Evolutionary conservation across 805 yeast genomes (phyloP), one percentile per base, ranked within the genome.

Genomic region (Naumovozyma castellii): DNA sequence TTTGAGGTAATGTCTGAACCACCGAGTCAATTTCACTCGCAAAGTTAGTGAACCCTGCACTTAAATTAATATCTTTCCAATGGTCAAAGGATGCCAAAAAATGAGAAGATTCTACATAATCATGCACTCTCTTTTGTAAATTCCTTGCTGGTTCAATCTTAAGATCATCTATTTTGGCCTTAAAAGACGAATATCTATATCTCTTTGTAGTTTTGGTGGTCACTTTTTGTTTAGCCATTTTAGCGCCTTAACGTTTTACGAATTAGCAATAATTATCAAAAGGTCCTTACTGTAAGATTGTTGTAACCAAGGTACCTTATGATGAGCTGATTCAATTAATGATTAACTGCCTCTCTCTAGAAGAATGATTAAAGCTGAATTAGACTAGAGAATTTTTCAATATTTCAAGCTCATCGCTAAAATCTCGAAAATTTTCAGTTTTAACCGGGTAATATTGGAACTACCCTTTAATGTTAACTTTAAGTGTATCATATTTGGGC

Each of bases 41-140:
- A 49, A 87, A 81, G 2, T 71, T 76, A 1, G 80, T 72, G 54
- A 85, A 92, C 34, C 69, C 68, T 3, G 76, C 78, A 32, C 95
- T 79, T 41, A 84, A 63, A 57, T 88, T 90, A 42, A 84, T 76
- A 54, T 92, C 97, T 42, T 68, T 73, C 96, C 97, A 90, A 49
- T 84, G 86, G 35, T 81, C 80, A 44, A 83, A 67, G 0, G 95
- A 78, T 10, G 92, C 73, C 20, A 81, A 61, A 49, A 88, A 84
- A 59, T 83, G 88, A 1, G 95, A 86, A 2, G 78, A 61, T 44
- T 81, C 90, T 29, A 74, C 84, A 45, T 78, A 75, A 53, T 82
- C 83, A 51, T 76, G 80, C 1, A 77, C 80, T 51, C 83, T 69
- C 45, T 70, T 75, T 18, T 67, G 64, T 30, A 79, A 60, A 38